Evolutionary conservation across 805 yeast species (phyloP).

Genomic region (Cyberlindnera nakhonratchasimensis): DNA sequence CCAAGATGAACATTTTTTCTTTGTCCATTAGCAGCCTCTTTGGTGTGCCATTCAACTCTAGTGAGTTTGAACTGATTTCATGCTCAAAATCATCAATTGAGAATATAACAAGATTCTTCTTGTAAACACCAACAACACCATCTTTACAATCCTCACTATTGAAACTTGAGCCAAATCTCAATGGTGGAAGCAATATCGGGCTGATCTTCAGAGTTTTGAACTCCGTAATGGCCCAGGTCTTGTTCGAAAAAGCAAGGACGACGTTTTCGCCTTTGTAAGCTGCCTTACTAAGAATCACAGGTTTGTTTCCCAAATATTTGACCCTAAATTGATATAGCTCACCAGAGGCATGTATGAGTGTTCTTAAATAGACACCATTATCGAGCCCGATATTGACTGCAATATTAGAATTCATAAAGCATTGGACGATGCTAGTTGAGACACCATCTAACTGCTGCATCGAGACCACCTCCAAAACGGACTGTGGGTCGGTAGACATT

Average conservation of each 20-base stretch:
- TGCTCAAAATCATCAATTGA: slow-evolving; percentile 42
- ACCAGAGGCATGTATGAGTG: slow-evolving; percentile 61
- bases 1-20: slow-evolving; percentile 20
- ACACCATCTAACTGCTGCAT: slow-evolving; percentile 62
- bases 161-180: slow-evolving; percentile 50
- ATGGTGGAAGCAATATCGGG: slow-evolving; percentile 29
- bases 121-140: slow-evolving; percentile 63
- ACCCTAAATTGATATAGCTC: slow-evolving; percentile 59
- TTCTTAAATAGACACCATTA: slow-evolving; percentile 76
- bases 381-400: slow-evolving; percentile 73
- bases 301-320: slow-evolving; percentile 69
- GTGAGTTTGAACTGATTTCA: slow-evolving; percentile 34
- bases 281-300: slow-evolving; percentile 43
- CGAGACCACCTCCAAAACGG: slow-evolving; percentile 56
- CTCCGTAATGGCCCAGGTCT: slow-evolving; percentile 34
- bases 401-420: slow-evolving; percentile 20
- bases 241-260: slow-evolving; percentile 31
- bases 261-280: slow-evolving; percentile 17
- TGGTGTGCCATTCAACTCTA: slow-evolving; percentile 51
- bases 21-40: slow-evolving; percentile 34
- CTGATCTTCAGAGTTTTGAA: slow-evolving; percentile 24
- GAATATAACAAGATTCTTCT: slow-evolving; percentile 50
- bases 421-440: slow-evolving; percentile 37
- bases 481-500: slow-evolving; percentile 55
- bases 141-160: slow-evolving; percentile 57